These are phyloP conservation scores for Cryptococcus sp. DNA, from an alignment of 1,284 basidiomycete genomes.

Conservation along the genomic window DNA sequence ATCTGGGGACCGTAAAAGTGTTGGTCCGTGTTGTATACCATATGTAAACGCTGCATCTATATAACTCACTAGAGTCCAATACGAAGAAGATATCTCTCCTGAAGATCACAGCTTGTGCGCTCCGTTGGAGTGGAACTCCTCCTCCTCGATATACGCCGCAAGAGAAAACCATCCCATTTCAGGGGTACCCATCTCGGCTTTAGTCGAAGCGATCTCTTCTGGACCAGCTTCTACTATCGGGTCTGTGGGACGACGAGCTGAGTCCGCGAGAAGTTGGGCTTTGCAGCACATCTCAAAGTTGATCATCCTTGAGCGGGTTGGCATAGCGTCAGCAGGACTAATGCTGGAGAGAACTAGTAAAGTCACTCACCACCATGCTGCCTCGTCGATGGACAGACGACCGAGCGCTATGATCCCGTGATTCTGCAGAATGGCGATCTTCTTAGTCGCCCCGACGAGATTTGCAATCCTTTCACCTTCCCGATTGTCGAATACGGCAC, in stretches of 20 bases:
- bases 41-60: no score
- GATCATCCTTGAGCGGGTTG: constrained; percentile 40
- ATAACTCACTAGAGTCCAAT: no score
- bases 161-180: constrained; percentile 50
- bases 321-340: constrained; percentile 5
- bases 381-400: constrained; percentile 43
- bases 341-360: background rate
- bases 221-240: constrained; percentile 29
- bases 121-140: constrained; percentile 37
- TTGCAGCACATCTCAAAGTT: constrained; percentile 47
- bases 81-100: no score
- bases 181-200: constrained; percentile 40
- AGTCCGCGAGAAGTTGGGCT: constrained; percentile 44
- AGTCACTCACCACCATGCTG: constrained; percentile 45
- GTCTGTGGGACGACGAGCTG: constrained; percentile 32
- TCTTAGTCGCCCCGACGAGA: constrained; percentile 21
- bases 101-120: constrained; percentile 27
- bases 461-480: constrained; percentile 44
- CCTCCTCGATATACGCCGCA: constrained; percentile 43
- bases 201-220: constrained; percentile 38
- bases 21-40: no score
- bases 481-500: constrained; percentile 41
- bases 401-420: constrained; percentile 43
- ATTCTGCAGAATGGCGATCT: constrained; percentile 45
- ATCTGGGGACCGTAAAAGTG: background rate